Evolutionary conservation across 2,329 filamentous ascomycete genomes (phyloP).

Genomic region (Colletotrichum scovillei): DNA sequence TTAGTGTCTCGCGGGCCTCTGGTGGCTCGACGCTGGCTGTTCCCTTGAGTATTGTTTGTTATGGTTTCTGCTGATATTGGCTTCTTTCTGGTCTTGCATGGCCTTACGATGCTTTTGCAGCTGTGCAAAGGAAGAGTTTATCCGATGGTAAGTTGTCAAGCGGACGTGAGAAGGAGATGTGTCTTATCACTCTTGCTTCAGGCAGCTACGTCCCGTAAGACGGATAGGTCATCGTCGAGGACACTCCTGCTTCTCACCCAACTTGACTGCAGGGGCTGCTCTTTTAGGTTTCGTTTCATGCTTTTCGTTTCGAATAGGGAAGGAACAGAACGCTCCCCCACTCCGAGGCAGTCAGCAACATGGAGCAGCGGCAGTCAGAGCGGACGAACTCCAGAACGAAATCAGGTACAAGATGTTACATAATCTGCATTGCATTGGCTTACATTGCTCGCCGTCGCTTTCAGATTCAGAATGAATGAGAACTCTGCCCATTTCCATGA

Average conservation of each 20-base stretch:
- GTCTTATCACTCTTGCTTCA: no score
- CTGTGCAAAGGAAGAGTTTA: neutral
- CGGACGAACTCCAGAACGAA: neutral
- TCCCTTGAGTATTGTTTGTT: neutral
- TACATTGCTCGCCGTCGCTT: neutral
- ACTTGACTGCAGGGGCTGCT: conserved; percentile 16
- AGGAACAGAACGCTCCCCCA: neutral
- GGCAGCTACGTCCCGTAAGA: neutral
- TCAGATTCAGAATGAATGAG: no score
- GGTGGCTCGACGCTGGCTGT: neutral
- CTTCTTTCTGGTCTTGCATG: neutral
- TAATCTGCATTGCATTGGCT: neutral
- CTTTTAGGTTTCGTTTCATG: conserved; percentile 12
- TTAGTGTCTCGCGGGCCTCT: neutral
- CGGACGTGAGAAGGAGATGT: neutral
- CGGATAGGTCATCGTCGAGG: neutral
- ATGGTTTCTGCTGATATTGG: neutral
- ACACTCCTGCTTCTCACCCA: neutral
- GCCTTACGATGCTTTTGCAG: neutral
- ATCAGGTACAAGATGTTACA: conserved; percentile 11
- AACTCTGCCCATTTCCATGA: no score
- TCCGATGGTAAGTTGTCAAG: neutral
- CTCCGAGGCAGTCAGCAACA: conserved; percentile 7
- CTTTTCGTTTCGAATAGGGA: neutral
- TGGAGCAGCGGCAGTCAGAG: neutral